Base-by-base conservation (phyloP, 2,329 filamentous ascomycete genomes). In the Nothophoma quercina region DNA sequence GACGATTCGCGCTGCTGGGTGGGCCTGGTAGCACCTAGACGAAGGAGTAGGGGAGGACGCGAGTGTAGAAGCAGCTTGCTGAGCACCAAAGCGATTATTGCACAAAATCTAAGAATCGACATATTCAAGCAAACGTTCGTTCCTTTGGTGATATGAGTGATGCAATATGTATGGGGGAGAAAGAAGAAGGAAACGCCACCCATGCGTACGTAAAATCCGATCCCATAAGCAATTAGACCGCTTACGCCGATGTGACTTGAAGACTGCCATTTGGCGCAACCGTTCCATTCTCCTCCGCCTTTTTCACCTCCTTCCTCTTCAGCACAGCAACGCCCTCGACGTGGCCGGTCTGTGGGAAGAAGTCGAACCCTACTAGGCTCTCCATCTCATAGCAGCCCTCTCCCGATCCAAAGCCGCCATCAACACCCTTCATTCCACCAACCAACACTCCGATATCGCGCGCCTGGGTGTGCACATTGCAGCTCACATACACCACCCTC, bases 391-490 rank as follows among this genome's bases (percentile, higher is more conserved):
- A 99, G 50, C 70, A 65, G 8, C 72, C 75, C 40, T 77, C 73
- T 59, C 63, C 78, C 67, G 16, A 57, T 10, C 64, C 70, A 56
- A 55, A 70, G 12, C 72, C 63, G 34, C 67, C 69, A 59, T 76
- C 70, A 15, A 75, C 67, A 13, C 73, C 69, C 38, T 74, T 72
- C 66, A 85, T 76, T 0, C 93, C 92, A 28, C 88, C 83, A 1
- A 98, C 91, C 66, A 99, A 77, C 56, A 93, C 85, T 0, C 93
- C 95, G 1, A 99, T 87, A 75, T 99, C 95, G 45, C 95, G 81
- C 12, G 95, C 95, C 81, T 98, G 95, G 7, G 93, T 98, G 72
- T 99, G 95, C 60, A 99, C 95, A 69, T 99, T 99, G 68, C 95
- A 99, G 70, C 90, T 96, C 32, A 99, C 93, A 72, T 99, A 99